Evolutionary conservation across 305 asterid genomes (phyloP).

Genomic region (Salvia sclarea): DNA sequence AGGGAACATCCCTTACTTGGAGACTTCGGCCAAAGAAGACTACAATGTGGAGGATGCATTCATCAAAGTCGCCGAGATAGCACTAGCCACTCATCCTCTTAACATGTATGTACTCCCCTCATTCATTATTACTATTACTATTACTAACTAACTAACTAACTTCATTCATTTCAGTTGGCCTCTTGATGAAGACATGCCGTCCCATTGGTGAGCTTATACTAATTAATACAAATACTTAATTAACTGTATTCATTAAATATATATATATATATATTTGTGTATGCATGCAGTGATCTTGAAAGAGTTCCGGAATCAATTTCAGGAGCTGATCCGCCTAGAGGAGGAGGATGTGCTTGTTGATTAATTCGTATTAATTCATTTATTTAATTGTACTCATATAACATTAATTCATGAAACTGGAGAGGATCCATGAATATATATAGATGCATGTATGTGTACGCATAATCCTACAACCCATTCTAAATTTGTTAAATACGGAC

Average conservation of each 20-base stretch:
- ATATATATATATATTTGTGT: no score
- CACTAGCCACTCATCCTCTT: conserved; percentile 53
- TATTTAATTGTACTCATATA: no score
- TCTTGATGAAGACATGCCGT: conserved; percentile 59
- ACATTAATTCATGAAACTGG: no score
- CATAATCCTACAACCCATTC: no score
- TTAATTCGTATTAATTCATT: no score
- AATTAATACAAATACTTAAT: no score
- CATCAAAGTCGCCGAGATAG: conserved; percentile 49
- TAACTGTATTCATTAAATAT: no score
- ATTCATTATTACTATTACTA: no score
- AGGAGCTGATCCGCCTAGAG: conserved; percentile 51
- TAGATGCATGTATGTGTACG: no score
- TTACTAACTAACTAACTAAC: neutral
- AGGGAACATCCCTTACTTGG: conserved; percentile 72
- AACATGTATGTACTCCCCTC: conserved; percentile 40
- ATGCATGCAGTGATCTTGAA: conserved; percentile 61
- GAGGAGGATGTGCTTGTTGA: no score
- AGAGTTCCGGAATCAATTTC: conserved; percentile 62
- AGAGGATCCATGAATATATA: no score
- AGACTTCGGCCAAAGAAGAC: conserved; percentile 85
- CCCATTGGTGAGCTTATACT: conserved; percentile 59
- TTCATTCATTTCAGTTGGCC: conserved; percentile 55
- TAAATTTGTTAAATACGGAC: no score
- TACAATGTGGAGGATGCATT: conserved; percentile 69